A percentile compares a stretch with the other conserved stretches of the same genome.
These are phyloP conservation scores for Citropsis articulata DNA, from an alignment of 345 rosid species.

Conservation along the genomic window DNA sequence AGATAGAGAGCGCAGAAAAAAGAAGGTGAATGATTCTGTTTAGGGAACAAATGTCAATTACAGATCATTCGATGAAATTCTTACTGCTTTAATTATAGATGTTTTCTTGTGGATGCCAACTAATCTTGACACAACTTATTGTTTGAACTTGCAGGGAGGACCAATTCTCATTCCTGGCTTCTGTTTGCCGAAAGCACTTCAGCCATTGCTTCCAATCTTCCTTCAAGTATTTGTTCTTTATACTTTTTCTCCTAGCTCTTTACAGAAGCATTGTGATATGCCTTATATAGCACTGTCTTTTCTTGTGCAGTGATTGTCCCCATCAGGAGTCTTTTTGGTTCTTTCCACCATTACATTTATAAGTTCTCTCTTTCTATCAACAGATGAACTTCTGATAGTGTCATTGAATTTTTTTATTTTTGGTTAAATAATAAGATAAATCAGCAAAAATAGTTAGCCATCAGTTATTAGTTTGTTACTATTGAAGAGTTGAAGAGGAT, in stretches of 20 bases:
- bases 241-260: neutral
- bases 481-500: neutral
- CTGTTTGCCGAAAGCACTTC: constrained; percentile 91
- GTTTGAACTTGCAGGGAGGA: constrained; percentile 67
- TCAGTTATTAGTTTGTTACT: neutral
- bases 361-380: neutral
- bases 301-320: neutral
- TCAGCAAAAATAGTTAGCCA: neutral
- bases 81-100: neutral
- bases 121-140: constrained; percentile 3
- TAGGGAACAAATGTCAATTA: neutral
- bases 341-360: neutral
- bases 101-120: constrained; percentile 4
- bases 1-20: constrained; percentile 89
- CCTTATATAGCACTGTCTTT: neutral
- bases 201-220: constrained; percentile 90
- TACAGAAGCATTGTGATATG: neutral
- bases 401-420: neutral
- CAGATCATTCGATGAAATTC: neutral
- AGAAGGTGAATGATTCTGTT: constrained; percentile 51
- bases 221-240: constrained; percentile 58
- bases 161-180: constrained; percentile 86
- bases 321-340: neutral
- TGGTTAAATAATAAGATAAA: neutral
- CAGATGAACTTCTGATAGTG: neutral